A percentile compares a stretch with the other conserved stretches of the same genome.
These are phyloP conservation scores for Podila verticillata DNA, from an alignment of 192 early-diverging fungal species.

Conservation along the genomic window DNA sequence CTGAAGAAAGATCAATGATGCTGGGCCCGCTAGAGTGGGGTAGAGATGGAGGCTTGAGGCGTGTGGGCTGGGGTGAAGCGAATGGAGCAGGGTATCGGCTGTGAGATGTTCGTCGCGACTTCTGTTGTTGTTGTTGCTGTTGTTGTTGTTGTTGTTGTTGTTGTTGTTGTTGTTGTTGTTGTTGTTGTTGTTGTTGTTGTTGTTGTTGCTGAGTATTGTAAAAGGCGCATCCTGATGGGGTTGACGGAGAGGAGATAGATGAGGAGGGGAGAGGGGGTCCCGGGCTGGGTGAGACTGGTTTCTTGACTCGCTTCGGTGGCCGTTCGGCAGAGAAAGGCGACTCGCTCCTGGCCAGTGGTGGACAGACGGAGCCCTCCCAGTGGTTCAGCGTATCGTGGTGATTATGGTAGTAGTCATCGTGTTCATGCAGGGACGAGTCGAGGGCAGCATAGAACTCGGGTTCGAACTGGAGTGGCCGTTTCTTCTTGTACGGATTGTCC, in stretches of 20 bases:
- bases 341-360: not conserved
- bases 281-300: not conserved
- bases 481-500: slow-evolving; percentile 6
- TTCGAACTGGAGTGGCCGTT: slow-evolving; percentile 40
- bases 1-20: slow-evolving; percentile 39
- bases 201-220: not conserved
- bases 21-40: slow-evolving; percentile 11
- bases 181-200: not conserved
- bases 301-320: not conserved
- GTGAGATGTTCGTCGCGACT: not conserved
- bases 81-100: not conserved
- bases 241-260: slow-evolving; percentile 8
- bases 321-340: not conserved
- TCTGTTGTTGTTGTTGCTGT: not conserved
- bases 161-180: not conserved
- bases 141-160: slow-evolving; percentile 4
- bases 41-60: not conserved
- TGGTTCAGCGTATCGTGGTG: not conserved
- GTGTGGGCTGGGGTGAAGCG: not conserved
- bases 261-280: not conserved
- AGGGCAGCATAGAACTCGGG: slow-evolving; percentile 39
- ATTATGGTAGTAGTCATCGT: too few relatives aligned
- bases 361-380: not conserved
- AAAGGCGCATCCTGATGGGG: not conserved
- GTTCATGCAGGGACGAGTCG: slow-evolving; percentile 28